A percentile compares a stretch with the other conserved stretches of the same genome.
These are phyloP conservation scores for Rubroboletus satanas DNA, from an alignment of 768 basidiomycete species.

Conservation along the genomic window DNA sequence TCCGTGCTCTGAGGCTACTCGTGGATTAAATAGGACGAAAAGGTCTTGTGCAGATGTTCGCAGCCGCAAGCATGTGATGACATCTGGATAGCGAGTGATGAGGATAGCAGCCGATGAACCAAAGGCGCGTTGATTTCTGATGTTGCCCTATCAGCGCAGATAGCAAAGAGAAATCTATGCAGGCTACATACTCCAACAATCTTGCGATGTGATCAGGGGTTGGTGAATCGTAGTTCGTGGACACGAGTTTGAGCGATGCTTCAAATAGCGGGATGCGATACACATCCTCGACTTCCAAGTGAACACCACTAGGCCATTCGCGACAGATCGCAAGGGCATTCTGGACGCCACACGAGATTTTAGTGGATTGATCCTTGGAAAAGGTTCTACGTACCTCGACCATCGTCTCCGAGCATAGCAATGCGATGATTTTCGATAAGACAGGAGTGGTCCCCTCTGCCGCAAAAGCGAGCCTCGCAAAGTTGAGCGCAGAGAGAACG, in stretches of 20 bases:
- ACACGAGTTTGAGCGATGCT: slow-evolving; percentile 33
- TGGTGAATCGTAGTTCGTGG: slow-evolving; percentile 36
- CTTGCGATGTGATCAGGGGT: slow-evolving; percentile 30
- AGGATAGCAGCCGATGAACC: slow-evolving; percentile 34
- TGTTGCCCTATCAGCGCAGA: slow-evolving; percentile 3
- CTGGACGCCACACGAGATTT: slow-evolving; percentile 29
- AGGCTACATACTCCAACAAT: slow-evolving; percentile 18
- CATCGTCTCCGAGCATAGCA: slow-evolving; percentile 11
- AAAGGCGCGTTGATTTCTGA: slow-evolving; percentile 21
- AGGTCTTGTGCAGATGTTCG: slow-evolving; percentile 26
- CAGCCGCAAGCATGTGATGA: slow-evolving; percentile 46
- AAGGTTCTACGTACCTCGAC: slow-evolving; percentile 15
- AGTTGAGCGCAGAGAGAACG: slow-evolving; percentile 59
- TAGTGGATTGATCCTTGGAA: no score
- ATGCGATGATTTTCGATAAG: slow-evolving; percentile 10
- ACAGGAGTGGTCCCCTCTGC: background rate
- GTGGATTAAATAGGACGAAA: slow-evolving; percentile 62
- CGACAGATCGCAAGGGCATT: slow-evolving; percentile 48
- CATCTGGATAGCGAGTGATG: slow-evolving; percentile 59
- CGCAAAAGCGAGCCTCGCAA: slow-evolving; percentile 44
- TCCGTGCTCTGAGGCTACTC: slow-evolving; percentile 46
- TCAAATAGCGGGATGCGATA: slow-evolving; percentile 45
- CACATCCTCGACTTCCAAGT: slow-evolving; percentile 52
- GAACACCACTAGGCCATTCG: slow-evolving; percentile 41
- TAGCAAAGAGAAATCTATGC: background rate